Percentiles rank a stretch among this genome's conserved stretches.
Evolutionary conservation across 352 stramenopile genomes (phyloP).

Genomic region (Globisporangium spinosum): DNA sequence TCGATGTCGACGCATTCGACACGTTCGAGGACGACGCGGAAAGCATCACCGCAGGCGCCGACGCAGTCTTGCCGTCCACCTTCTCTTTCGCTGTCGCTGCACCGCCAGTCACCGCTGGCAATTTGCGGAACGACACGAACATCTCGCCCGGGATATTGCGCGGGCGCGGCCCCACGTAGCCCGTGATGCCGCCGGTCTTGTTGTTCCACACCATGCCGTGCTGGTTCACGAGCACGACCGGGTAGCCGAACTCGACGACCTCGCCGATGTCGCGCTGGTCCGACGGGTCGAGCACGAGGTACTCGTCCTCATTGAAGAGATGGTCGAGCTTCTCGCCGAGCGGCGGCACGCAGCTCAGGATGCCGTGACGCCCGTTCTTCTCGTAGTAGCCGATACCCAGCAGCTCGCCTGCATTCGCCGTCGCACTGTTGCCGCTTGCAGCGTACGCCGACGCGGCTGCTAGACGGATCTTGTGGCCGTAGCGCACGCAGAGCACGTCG

Average conservation of each 20-base stretch:
- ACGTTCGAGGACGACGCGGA: constrained; percentile 11
- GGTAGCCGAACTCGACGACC: constrained; percentile 65
- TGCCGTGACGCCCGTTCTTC: constrained; percentile 83
- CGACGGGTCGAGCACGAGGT: constrained; percentile 63
- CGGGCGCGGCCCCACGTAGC: constrained; percentile 69
- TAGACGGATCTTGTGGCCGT: constrained; percentile 69
- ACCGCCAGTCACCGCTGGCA: not conserved
- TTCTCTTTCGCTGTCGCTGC: constrained; percentile 10
- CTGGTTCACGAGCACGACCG: constrained; percentile 82
- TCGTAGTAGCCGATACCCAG: constrained; percentile 83
- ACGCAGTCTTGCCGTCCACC: constrained; percentile 10
- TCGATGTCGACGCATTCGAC: constrained; percentile 13
- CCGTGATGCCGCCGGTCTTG: constrained; percentile 85
- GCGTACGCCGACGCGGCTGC: constrained; percentile 54
- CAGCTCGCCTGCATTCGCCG: constrained; percentile 4
- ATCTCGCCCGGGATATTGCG: constrained; percentile 72
- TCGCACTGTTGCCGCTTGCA: not conserved
- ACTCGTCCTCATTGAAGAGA: constrained; percentile 84
- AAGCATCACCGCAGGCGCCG: constrained; percentile 13
- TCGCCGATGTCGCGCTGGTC: constrained; percentile 40
- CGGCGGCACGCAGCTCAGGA: constrained; percentile 76
- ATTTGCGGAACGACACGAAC: constrained; percentile 59
- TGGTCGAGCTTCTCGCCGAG: constrained; percentile 66
- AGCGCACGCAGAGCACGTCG: constrained; percentile 43
- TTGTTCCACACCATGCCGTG: constrained; percentile 87